Evolutionary conservation across 108 stramenopile genomes (phyloP).

Genomic region (Cyclotella baltica): DNA sequence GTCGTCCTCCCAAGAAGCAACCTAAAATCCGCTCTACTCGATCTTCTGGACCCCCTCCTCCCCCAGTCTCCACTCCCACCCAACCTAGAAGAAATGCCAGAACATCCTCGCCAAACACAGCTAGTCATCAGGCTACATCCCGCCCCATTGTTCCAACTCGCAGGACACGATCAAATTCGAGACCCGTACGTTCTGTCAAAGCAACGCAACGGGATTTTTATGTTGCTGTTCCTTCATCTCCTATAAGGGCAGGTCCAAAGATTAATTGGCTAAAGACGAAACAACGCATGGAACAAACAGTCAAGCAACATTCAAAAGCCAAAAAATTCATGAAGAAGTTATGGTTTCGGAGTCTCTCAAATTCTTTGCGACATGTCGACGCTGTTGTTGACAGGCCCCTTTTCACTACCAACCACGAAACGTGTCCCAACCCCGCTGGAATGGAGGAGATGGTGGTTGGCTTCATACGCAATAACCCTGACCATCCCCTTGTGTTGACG

Average conservation of each 20-base stretch:
- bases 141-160: not conserved
- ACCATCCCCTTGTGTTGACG: not conserved
- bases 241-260: not conserved
- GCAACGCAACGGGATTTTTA: not conserved
- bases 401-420: not conserved
- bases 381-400: not conserved
- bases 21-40: not conserved
- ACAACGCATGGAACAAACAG: not conserved
- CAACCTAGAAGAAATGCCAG: not conserved
- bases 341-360: not conserved
- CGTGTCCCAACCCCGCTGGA: not conserved
- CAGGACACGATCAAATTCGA: not conserved
- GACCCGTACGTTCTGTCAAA: not conserved
- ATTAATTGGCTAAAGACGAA: not conserved
- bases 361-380: not conserved
- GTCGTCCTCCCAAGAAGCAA: not conserved
- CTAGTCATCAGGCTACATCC: not conserved
- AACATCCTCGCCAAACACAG: not conserved
- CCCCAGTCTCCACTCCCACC: not conserved
- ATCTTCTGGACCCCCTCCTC: not conserved
- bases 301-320: not conserved
- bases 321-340: not conserved
- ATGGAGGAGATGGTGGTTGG: not conserved
- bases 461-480: not conserved
- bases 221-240: not conserved